These are phyloP conservation scores for Aspergillus vadensis DNA, from an alignment of 2,329 filamentous ascomycete species.

Conservation along the genomic window DNA sequence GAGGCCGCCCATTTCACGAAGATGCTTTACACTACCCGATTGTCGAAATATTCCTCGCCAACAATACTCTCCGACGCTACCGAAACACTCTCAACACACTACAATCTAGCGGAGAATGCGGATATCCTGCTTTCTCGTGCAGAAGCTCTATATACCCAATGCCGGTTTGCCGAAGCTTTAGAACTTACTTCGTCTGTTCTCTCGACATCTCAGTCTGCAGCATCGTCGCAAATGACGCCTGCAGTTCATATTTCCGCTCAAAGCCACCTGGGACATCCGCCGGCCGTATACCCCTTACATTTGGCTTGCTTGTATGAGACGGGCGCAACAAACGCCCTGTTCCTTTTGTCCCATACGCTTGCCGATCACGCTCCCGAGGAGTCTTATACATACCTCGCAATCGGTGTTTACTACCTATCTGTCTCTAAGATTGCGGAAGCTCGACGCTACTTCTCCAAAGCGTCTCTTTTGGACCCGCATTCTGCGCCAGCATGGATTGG, in stretches of 20 bases:
- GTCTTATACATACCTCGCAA: slow-evolving; percentile 88
- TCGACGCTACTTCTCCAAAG: slow-evolving; percentile 93
- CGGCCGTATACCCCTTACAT: slow-evolving; percentile 78
- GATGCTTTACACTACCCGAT: slow-evolving; percentile 91
- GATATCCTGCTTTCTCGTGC: slow-evolving; percentile 89
- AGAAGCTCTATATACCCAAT: slow-evolving; percentile 91
- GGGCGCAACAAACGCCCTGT: slow-evolving; percentile 80
- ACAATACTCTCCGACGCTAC: slow-evolving; percentile 79
- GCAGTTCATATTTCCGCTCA: slow-evolving; percentile 33
- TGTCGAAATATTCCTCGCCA: slow-evolving; percentile 93
- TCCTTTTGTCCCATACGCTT: slow-evolving; percentile 87
- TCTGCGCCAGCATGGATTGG: slow-evolving; percentile 98
- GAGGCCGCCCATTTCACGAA: slow-evolving; percentile 92
- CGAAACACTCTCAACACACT: slow-evolving; percentile 90
- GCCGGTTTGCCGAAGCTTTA: slow-evolving; percentile 85
- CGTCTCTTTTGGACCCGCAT: slow-evolving; percentile 95
- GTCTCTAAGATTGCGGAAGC: slow-evolving; percentile 91
- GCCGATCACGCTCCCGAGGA: slow-evolving; percentile 90
- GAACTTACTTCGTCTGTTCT: slow-evolving; percentile 82
- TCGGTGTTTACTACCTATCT: slow-evolving; percentile 90
- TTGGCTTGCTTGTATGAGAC: slow-evolving; percentile 90
- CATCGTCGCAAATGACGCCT: slow-evolving; percentile 43
- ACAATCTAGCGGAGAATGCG: slow-evolving; percentile 80
- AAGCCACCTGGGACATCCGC: slow-evolving; percentile 47
- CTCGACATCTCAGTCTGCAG: slow-evolving; percentile 82